phyloP scores from a whole-genome alignment of 768 basidiomycete species.

The Mycena kentingensis region DNA sequence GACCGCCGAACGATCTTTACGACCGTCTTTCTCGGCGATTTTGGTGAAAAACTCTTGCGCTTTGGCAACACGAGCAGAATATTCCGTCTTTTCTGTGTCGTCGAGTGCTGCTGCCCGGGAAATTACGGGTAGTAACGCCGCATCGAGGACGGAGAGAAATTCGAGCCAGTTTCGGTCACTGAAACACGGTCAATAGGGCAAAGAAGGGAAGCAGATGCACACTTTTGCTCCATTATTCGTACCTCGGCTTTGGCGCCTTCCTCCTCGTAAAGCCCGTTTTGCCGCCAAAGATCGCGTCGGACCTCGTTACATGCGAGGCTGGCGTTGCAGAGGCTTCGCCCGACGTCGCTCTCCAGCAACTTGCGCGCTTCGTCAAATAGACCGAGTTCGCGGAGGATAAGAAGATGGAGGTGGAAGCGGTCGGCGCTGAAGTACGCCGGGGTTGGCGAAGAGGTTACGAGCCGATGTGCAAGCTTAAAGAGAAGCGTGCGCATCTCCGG shows the following conservation, averaged over 20 bases:
- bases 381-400: conserved; percentile 67
- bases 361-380: conserved; percentile 71
- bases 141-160: conserved; percentile 73
- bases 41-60: conserved; percentile 54
- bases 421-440: conserved; percentile 69
- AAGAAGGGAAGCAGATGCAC: conserved; percentile 23
- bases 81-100: conserved; percentile 41
- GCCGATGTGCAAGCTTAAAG: conserved; percentile 75
- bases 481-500: conserved; percentile 65
- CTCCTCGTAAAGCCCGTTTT: conserved; percentile 55
- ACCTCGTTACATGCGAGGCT: conserved; percentile 76
- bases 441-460: conserved; percentile 62
- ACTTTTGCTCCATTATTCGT: conserved; percentile 64
- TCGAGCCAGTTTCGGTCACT: conserved; percentile 89
- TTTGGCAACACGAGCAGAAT: conserved; percentile 41
- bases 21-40: conserved; percentile 66
- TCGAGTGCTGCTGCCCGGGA: conserved; percentile 28
- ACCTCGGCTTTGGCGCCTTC: conserved; percentile 64
- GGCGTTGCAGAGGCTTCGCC: conserved; percentile 64
- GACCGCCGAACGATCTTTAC: conserved; percentile 70
- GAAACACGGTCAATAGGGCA: conserved; percentile 7
- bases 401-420: conserved; percentile 75
- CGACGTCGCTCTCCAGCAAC: conserved; percentile 68
- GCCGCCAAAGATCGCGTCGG: conserved; percentile 68
- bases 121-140: conserved; percentile 51